Base-by-base conservation (phyloP, 2,329 filamentous ascomycete genomes). In the Blastomyces gilchristii region DNA sequence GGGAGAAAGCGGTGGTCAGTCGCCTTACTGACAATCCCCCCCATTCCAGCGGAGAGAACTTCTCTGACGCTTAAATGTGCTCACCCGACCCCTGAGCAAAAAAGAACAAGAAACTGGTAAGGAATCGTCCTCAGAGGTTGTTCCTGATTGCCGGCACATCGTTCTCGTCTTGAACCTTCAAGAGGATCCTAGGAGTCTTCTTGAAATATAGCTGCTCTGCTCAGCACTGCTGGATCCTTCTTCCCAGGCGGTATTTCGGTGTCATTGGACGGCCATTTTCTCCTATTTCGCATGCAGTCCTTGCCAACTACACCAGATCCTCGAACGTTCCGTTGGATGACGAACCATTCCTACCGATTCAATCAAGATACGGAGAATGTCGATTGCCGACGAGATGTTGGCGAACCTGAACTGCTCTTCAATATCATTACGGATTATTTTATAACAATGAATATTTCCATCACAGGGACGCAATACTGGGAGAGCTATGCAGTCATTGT, bases 391-490 rank as follows among this genome's bases (percentile, higher is more conserved):
- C 58, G 57, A n/a, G 41, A 61, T 53, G 47, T 63, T 34, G 45
- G 28, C 16, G 54, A 50, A 8, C 28, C 61, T 11, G 57, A 63
- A 43, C 54, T 52, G n/a, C 31, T 66, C 16, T 65, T 65, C 50
- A n/a, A 64, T 18, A 18, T 66, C 18, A 54, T 66, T 25, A 34
- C 41, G 12, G 59, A 59, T 37, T 64, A 62, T 52, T 67, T 64
- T 31, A 34, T 31, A 8, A n/a, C 47, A 22, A n/a, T n/a, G 18
- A 16, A 62, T 3, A 65, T 63, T 25, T 64, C 2, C n/a, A 25
- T 25, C n/a, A 65, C 61, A n/a, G 63, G 65, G 28, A 53, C 66
- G 5, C 64, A 66, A 45, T 66, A 58, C 41, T 67, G 60, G 64
- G 41, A 61, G 2, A 25, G 43, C 39, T n/a, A 63, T 18, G 34